Evolutionary conservation across 2,329 filamentous ascomycete genomes (phyloP), one percentile per base, ranked within the genome.

Genomic region (Chalara sp.): DNA sequence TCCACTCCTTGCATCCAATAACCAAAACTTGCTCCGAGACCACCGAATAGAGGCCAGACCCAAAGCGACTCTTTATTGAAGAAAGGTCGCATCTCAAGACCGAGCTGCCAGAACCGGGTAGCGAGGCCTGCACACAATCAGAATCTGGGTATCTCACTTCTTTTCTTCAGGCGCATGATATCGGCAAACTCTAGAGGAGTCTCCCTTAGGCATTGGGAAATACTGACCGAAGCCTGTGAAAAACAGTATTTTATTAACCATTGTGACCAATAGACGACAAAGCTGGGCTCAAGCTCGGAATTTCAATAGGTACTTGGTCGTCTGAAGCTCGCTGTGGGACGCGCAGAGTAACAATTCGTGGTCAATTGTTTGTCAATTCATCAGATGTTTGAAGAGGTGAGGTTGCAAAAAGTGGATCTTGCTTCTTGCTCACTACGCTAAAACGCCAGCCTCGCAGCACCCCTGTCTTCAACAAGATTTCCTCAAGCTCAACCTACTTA

Each of bases 1-100:
- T 96, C 89, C 51, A 97, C 88, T 56, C 89, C 88, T 75, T 91
- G 84, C 62, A 99, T 76, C 90, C 92, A 99, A 78, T 96, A 96
- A 61, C 93, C 93, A 73, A 97, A 96, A 72, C 86, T 89, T 62
- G 85, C 91, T 62, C 91, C 91, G 57, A 89, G 81, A 61, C 80
- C 80, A 53, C 84, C 91, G 72, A 93, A 99, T 62, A 92, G 73
- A 50, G 93, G 93, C 75, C 96, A 99, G 47, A 83, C 89, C 87
- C 89, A 95, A 65, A 96, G 81, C 50, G 86, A 87, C 67, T 86
- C 78, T 65, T 79, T 82, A 73, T 86, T 84, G 79, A 97, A 89
- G 71, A 96, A 85, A 48, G 92, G 93, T 56, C 91, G 89, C 90
- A 95, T 96, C 76, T 99, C 90, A 69, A 99, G 93, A 66, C 92